Base-by-base conservation (phyloP, 352 stramenopile genomes). In the Globisporangium paroecandrum region DNA sequence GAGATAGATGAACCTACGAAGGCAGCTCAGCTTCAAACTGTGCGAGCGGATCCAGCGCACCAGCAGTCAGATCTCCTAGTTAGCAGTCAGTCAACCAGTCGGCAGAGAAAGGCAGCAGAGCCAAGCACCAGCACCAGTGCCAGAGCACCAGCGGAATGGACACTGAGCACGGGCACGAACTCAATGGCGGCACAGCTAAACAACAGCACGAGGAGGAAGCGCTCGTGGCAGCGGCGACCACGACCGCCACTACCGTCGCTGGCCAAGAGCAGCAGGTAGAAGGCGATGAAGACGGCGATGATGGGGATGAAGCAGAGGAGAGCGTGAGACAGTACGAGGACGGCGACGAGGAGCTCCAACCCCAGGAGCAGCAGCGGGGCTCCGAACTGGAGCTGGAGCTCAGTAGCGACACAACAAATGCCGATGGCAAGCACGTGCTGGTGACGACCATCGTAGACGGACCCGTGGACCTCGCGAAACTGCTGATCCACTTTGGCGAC, bases 401-500 rank as follows among this genome's bases (percentile, higher is more conserved):
- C 9, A 51, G 36, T 10, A 41, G 36, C 15, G 6, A 12, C 27
- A 12, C 64, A 0, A n/a, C 46, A 4, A 24, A 55, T 1, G 53
- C 47, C 38, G 18, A 56, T 7, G 64, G 56, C 29, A 69, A 32
- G 32, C 64, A 64, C 64, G 64, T 64, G 32, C 24, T 69, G 56
- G 64, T 69, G 56, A 27, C 43, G 22, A 64, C 64, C 29, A 69
- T 69, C 32, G 25, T 58, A 5, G 64, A 69, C 32, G 64, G 64
- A 32, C 64, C 58, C 6, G 29, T 69, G 36, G 64, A 69, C 29
- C 56, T 69, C 43, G 64, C 64, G 1, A 69, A 69, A 22, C 41
- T 69, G n/a, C 43, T 69, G 41, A 69, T 69, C 32, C 64, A 69
- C 56, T 69, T 69, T 38, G 64, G 64, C 29, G 64, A 69, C 43